Evolutionary conservation across 2,329 filamentous ascomycete species (phyloP), one percentile per base, ranked within the genome.

Genomic region (Ophiocordyceps unilateralis): DNA sequence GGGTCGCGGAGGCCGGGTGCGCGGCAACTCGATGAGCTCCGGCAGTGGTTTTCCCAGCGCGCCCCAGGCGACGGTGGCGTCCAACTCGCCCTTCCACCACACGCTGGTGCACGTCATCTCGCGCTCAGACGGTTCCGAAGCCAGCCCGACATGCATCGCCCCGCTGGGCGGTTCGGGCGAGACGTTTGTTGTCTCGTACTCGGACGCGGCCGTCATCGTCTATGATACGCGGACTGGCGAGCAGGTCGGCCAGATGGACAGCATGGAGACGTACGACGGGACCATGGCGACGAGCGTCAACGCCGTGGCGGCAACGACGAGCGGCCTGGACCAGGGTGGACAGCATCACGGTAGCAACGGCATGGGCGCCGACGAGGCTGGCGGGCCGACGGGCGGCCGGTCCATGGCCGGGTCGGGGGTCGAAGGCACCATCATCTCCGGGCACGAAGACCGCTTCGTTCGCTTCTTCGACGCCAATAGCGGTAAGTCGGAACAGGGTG

Each of bases 401-500:
- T 67, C 68, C 1, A 70, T 70, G 64, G 79, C 80, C 8, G 82
- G 79, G 42, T 85, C 81, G 44, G 83, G 83, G 28, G 79, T 94
- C 1, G 88, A 95, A 60, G 91, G 91, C 12, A 84, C 93, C 20
- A 83, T 98, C 45, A 95, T 98, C 50, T 93, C 84, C 47, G 91
- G 91, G 49, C 89, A 98, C 58, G 91, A 98, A 66, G 91, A 98
- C 64, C 80, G 84, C 52, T 95, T 87, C 55, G 87, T 98, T 52
- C 75, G 89, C 51, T 94, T 98, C 70, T 98, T 94, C 60, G 91
- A 98, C 68, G 91, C 91, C 48, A 96, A 98, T 58, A 94, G 86
- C 64, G 91, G 91, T 96, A 81, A 63, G 84, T 76, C 39, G 3
- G 19, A 8, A 5, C 17, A 1, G 3, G 19, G 23, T 11, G 22